A percentile compares a stretch with the other conserved stretches of the same genome.
phyloP scores from a whole-genome alignment of 2,329 filamentous ascomycete genomes.

The Xylaria sp. region DNA sequence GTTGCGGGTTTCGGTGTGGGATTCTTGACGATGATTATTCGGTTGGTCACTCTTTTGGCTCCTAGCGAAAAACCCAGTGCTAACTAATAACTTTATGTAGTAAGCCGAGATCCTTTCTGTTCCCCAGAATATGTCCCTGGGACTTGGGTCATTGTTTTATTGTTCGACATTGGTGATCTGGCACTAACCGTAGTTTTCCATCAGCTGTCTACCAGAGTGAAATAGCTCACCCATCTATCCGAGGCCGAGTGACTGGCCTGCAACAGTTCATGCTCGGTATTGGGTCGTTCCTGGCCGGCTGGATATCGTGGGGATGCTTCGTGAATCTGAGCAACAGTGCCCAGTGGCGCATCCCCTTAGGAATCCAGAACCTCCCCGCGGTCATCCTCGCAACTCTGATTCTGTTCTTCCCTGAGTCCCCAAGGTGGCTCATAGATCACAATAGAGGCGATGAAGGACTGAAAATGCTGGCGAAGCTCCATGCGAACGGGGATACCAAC shows the following conservation, averaged over 20 bases:
- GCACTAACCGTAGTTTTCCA: conserved; percentile 3
- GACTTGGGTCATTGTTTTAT: background rate
- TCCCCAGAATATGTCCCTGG: conserved; percentile 3
- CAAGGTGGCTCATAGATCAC: conserved; percentile 76
- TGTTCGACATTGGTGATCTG: conserved; percentile 35
- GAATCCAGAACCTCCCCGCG: conserved; percentile 73
- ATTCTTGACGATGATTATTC: conserved; percentile 46
- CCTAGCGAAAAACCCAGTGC: conserved; percentile 51
- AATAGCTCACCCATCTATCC: conserved; percentile 75
- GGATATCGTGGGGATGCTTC: conserved; percentile 67
- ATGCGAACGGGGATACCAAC: conserved; percentile 66
- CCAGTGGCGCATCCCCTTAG: conserved; percentile 62
- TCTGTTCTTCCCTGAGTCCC: conserved; percentile 69
- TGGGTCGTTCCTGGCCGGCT: conserved; percentile 71
- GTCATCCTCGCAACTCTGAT: conserved; percentile 67
- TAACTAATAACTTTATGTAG: conserved; percentile 20
- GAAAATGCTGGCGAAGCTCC: conserved; percentile 67
- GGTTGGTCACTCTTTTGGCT: conserved; percentile 30
- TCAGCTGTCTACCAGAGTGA: conserved; percentile 74
- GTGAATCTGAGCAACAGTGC: conserved; percentile 33
- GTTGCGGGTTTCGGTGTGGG: conserved; percentile 67
- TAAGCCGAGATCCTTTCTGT: conserved; percentile 4
- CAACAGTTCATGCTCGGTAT: conserved; percentile 85
- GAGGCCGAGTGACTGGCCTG: conserved; percentile 72
- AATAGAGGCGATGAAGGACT: conserved; percentile 67